A percentile compares a stretch with the other conserved stretches of the same genome.
Conservation (phyloP, 768 basidiomycete species). For the Pisolithus sp. region DNA sequence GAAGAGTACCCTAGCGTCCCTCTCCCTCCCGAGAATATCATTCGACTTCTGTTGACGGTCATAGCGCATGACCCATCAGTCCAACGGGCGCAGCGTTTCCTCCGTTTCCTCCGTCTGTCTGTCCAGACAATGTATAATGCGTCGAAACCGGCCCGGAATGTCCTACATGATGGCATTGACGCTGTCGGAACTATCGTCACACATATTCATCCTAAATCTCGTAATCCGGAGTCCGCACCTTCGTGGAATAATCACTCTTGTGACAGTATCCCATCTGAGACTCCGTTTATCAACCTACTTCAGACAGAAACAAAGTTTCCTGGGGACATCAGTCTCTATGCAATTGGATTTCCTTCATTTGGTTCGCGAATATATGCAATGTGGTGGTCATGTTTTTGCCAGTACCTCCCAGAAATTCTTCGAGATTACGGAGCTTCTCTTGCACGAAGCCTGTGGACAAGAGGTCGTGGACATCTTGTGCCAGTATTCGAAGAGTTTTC, state of each 20-base stretch:
- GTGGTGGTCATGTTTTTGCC: constrained; percentile 41
- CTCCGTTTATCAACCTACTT: constrained; percentile 29
- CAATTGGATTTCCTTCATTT: constrained; percentile 58
- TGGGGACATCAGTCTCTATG: constrained; percentile 53
- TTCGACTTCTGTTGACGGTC: constrained; percentile 69
- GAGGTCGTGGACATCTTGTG: constrained; percentile 47
- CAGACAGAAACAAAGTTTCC: constrained; percentile 41
- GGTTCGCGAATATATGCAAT: constrained; percentile 41
- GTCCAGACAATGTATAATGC: constrained; percentile 52
- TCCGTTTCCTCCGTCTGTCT: constrained; percentile 53
- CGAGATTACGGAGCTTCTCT: constrained; percentile 49
- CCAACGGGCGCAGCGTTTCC: constrained; percentile 62
- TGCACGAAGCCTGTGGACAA: constrained; percentile 45
- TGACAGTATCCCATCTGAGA: constrained; percentile 12
- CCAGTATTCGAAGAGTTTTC: constrained; percentile 42
- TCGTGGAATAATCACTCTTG: constrained; percentile 22
- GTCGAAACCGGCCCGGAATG: constrained; percentile 44
- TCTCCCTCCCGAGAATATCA: constrained; percentile 57
- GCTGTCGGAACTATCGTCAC: constrained; percentile 54
- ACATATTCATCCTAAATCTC: constrained; percentile 39
- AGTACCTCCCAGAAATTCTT: constrained; percentile 40
- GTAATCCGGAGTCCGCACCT: constrained; percentile 30
- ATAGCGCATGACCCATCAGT: constrained; percentile 70
- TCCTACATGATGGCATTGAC: constrained; percentile 63
- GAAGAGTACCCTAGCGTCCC: constrained; percentile 51